Conservation (phyloP, 2,329 filamentous ascomycete genomes). For the Sordariomycetes sp. region DNA sequence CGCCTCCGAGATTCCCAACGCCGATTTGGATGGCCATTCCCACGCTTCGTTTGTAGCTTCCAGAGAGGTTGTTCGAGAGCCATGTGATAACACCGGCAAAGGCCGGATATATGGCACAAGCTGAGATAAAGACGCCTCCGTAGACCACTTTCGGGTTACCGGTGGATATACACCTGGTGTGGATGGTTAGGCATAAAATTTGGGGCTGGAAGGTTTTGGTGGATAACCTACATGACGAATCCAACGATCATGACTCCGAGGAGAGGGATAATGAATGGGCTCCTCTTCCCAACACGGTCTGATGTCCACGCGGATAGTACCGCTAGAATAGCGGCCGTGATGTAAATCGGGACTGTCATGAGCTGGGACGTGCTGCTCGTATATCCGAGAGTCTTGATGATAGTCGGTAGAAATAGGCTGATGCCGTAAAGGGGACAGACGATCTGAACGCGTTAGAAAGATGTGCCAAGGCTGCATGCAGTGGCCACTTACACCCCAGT, state of each 20-base stretch:
- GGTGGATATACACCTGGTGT: slow-evolving; percentile 27
- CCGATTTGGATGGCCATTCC: slow-evolving; percentile 46
- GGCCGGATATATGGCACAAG: slow-evolving; percentile 40
- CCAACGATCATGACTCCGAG: slow-evolving; percentile 41
- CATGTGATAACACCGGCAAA: slow-evolving; percentile 45
- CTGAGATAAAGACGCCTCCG: slow-evolving; percentile 33
- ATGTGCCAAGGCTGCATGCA: slow-evolving; percentile 1
- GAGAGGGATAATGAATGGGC: slow-evolving; percentile 33
- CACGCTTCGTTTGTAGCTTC: slow-evolving; percentile 41
- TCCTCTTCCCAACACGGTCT: slow-evolving; percentile 11
- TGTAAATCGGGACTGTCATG: slow-evolving; percentile 16
- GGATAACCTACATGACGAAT: slow-evolving; percentile 32
- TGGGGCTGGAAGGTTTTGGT: neutral
- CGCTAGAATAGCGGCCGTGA: slow-evolving; percentile 13
- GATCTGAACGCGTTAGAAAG: slow-evolving; percentile 4
- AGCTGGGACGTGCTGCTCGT: slow-evolving; percentile 14
- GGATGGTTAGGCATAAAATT: slow-evolving; percentile 11
- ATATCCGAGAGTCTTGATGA: slow-evolving; percentile 13
- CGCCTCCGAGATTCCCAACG: slow-evolving; percentile 46
- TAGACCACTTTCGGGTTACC: slow-evolving; percentile 32
- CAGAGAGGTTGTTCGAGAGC: slow-evolving; percentile 49
- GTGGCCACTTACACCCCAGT: slow-evolving; percentile 49
- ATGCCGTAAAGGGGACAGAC: slow-evolving; percentile 22
- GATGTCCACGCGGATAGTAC: slow-evolving; percentile 9
- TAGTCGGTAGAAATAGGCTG: slow-evolving; percentile 27